Evolutionary conservation across 225 moss, liverwort and hornwort species (phyloP).

Genomic region (Takakia lepidozioides): DNA sequence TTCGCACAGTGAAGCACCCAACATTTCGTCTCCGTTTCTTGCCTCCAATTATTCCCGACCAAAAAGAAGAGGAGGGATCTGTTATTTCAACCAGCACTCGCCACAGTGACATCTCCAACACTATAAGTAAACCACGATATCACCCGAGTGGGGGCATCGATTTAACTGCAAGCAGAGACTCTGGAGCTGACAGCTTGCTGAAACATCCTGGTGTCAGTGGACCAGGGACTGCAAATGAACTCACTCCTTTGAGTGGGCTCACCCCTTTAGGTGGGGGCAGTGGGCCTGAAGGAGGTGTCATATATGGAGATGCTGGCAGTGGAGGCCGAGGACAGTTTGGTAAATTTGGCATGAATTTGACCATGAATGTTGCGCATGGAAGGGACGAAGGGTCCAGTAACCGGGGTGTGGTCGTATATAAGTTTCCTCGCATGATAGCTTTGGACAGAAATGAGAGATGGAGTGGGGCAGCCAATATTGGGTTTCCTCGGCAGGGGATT

Average conservation of each 20-base stretch:
- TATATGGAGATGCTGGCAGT: constrained; percentile 41
- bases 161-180: constrained; percentile 18
- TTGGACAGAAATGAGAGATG: constrained; percentile 51
- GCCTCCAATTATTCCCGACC: constrained; percentile 27
- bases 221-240: constrained; percentile 16
- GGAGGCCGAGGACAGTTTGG: constrained; percentile 34
- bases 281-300: constrained; percentile 48
- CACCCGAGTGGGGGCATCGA: constrained; percentile 27
- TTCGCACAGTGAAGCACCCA: constrained; percentile 83
- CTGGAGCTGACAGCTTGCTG: constrained; percentile 4
- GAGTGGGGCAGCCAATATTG: constrained; percentile 59
- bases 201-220: constrained; percentile 27
- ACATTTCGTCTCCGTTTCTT: constrained; percentile 74
- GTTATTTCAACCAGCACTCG: constrained; percentile 6
- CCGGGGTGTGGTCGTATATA: constrained; percentile 40
- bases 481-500: constrained; percentile 64
- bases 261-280: constrained; percentile 16
- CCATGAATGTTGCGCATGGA: constrained; percentile 21
- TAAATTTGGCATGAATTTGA: constrained; percentile 28
- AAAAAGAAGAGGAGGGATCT: constrained; percentile 28
- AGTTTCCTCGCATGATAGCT: constrained; percentile 41
- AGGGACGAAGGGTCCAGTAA: constrained; percentile 46
- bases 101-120: constrained; percentile 1
- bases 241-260: constrained; percentile 14
- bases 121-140: constrained; percentile 26